phyloP scores from a whole-genome alignment of 106 monocot genomes.

The Chionographis japonica region DNA sequence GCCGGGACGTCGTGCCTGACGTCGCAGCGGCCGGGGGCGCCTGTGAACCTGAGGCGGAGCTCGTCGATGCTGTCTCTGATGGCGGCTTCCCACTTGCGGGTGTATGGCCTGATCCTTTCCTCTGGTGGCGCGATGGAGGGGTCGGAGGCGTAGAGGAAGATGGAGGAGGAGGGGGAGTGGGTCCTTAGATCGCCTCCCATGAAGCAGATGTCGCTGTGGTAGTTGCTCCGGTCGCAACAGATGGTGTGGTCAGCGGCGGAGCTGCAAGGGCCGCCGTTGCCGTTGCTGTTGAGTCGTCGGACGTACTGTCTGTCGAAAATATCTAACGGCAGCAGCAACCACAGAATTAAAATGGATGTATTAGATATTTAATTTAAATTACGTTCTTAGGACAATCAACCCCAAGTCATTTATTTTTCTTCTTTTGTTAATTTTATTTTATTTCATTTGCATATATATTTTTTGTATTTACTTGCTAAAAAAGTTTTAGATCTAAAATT shows the following conservation, averaged over 20 bases:
- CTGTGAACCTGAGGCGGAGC: conserved; percentile 12
- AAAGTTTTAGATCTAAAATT: no score
- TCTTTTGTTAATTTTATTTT: no score
- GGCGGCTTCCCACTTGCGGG: conserved; percentile 54
- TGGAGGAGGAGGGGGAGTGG: conserved; percentile 18
- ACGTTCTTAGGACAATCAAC: no score
- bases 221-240: conserved; percentile 44
- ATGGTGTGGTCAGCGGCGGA: conserved; percentile 25
- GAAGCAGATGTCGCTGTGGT: conserved; percentile 50
- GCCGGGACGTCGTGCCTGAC: conserved; percentile 66
- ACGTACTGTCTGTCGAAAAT: neutral
- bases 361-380: no score
- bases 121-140: neutral
- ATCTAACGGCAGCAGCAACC: no score
- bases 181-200: conserved; percentile 43
- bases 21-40: conserved; percentile 26
- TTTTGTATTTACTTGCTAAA: no score
- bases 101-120: conserved; percentile 54
- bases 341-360: no score
- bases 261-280: conserved; percentile 15
- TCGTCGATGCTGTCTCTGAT: conserved; percentile 47
- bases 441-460: no score
- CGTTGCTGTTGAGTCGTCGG: neutral
- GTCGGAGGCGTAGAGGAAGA: conserved; percentile 11
- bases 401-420: no score